Evolutionary conservation across 805 yeast species (phyloP).

Genomic region (Limtongozyma cylindracea): DNA sequence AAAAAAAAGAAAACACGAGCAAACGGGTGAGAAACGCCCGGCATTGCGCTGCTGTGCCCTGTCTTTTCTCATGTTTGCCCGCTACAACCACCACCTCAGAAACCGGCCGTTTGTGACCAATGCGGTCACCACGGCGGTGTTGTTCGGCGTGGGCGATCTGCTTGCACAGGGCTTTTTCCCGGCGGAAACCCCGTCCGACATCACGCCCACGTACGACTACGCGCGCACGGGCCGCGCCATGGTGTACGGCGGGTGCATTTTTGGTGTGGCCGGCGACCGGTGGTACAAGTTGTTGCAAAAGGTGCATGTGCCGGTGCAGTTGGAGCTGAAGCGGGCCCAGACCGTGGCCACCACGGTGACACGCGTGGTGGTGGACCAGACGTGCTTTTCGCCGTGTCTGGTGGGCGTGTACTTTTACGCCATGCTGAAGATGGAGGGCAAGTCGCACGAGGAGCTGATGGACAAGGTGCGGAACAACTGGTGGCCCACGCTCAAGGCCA

Average conservation of each 20-base stretch:
- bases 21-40: no score
- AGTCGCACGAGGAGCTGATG: conserved; percentile 10
- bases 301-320: conserved; percentile 16
- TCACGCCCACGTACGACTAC: conserved; percentile 14
- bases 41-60: no score
- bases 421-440: conserved; percentile 37
- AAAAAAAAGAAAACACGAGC: no score
- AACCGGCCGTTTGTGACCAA: conserved; percentile 19
- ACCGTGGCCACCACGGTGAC: conserved; percentile 4
- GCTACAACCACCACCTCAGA: conserved; percentile 6
- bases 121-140: conserved; percentile 18
- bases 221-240: conserved; percentile 36
- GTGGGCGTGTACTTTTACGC: conserved; percentile 39
- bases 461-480: conserved; percentile 23
- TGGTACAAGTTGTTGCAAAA: conserved; percentile 36
- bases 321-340: conserved; percentile 1
- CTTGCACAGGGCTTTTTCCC: conserved; percentile 39
- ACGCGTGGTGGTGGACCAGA: conserved; percentile 48
- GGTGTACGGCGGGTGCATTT: conserved; percentile 45
- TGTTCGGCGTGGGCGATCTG: conserved; percentile 55
- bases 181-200: conserved; percentile 2
- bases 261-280: conserved; percentile 48
- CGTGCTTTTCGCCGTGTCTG: conserved; percentile 54
- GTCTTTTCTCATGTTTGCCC: no score
- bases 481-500: conserved; percentile 43